Evolutionary conservation across 2,329 filamentous ascomycete species (phyloP).

Genomic region (Fonsecaea nubica): DNA sequence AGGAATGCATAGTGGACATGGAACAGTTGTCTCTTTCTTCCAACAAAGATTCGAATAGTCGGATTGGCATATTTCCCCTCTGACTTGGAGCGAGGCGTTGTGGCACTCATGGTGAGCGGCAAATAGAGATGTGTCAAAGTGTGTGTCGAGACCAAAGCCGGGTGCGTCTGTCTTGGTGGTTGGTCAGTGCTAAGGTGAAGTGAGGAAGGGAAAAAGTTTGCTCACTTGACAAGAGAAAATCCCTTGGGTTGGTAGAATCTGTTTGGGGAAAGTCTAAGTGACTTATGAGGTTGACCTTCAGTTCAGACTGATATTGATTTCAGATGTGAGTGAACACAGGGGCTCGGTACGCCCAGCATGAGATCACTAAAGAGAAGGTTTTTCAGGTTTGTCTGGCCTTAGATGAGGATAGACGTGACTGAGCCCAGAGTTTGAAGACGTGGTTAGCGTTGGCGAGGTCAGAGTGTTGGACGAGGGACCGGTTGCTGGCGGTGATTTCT

Average conservation of each 20-base stretch:
- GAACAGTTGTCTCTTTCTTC: constrained; percentile 24
- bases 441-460: neutral
- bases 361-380: constrained; percentile 35
- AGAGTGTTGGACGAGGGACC: neutral
- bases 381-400: constrained; percentile 32
- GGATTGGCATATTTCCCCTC: constrained; percentile 22
- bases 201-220: neutral
- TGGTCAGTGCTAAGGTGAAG: neutral
- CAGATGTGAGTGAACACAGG: neutral
- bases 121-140: neutral
- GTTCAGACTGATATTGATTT: neutral
- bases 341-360: neutral
- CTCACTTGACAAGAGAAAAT: neutral
- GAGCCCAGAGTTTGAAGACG: constrained; percentile 16
- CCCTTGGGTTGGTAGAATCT: neutral
- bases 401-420: constrained; percentile 40
- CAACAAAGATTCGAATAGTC: constrained; percentile 36
- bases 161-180: neutral
- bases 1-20: constrained; percentile 32
- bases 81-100: neutral
- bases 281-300: neutral
- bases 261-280: neutral
- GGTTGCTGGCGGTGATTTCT: neutral
- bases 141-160: neutral
- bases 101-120: constrained; percentile 1